Percentiles rank a stretch among this genome's conserved stretches.
Conservation (phyloP, 2,329 filamentous ascomycete genomes). For the Penicillium sclerotiorum region DNA sequence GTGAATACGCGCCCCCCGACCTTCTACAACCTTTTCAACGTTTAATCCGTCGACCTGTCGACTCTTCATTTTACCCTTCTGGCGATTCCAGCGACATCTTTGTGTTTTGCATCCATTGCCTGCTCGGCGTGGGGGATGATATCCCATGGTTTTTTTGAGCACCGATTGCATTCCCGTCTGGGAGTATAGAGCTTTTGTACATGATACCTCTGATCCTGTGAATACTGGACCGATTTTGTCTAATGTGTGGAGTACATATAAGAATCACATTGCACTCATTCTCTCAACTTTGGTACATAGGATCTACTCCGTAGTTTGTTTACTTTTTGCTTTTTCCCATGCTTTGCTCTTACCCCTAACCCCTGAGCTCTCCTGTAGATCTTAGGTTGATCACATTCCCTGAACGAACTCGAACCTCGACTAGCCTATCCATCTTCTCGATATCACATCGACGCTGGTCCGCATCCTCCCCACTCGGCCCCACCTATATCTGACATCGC, state of each 20-base stretch:
- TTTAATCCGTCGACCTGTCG: constrained; percentile 11
- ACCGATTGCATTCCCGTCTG: constrained; percentile 28
- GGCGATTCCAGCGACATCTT: constrained; percentile 25
- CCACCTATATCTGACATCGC: background rate
- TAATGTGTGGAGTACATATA: constrained; percentile 16
- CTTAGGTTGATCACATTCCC: too few relatives aligned
- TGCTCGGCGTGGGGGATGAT: constrained; percentile 17
- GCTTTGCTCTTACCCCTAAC: too few relatives aligned
- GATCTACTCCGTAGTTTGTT: background rate
- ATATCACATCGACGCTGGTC: too few relatives aligned
- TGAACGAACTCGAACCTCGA: too few relatives aligned
- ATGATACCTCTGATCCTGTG: constrained; percentile 35
- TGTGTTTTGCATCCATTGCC: constrained; percentile 25
- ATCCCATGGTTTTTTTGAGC: constrained; percentile 14
- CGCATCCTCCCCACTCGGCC: background rate
- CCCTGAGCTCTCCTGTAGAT: too few relatives aligned
- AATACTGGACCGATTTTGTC: constrained; percentile 13
- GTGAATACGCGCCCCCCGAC: constrained; percentile 18
- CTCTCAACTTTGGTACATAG: background rate
- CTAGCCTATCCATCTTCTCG: too few relatives aligned
- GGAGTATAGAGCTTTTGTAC: constrained; percentile 38
- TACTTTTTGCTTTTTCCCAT: too few relatives aligned
- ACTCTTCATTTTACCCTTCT: constrained; percentile 9
- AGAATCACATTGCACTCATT: constrained; percentile 2
- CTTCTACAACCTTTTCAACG: background rate